Percentiles rank a stretch among this genome's conserved stretches.
Evolutionary conservation across 1,139 yeast species (phyloP).

Genomic region (Nematodospora anomalae): DNA sequence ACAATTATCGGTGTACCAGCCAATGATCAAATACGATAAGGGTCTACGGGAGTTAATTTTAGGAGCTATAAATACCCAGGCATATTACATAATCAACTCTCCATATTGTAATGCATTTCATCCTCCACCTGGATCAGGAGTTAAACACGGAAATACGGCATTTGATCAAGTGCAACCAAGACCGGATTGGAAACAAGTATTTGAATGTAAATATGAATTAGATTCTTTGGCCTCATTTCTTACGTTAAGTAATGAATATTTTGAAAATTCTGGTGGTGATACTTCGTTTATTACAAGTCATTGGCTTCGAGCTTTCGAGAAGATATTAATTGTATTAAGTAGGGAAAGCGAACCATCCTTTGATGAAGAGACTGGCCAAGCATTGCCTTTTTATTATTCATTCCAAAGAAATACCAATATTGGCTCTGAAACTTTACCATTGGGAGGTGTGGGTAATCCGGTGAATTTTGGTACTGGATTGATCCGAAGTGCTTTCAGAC

Average conservation of each 20-base stretch:
- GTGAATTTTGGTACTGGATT: slow-evolving; percentile 70
- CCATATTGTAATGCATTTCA: slow-evolving; percentile 93
- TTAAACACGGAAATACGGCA: slow-evolving; percentile 53
- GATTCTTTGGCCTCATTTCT: slow-evolving; percentile 84
- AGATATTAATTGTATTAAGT: slow-evolving; percentile 51
- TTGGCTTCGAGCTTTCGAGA: slow-evolving; percentile 64
- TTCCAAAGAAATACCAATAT: slow-evolving; percentile 73
- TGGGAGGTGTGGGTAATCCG: slow-evolving; percentile 82
- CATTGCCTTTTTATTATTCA: slow-evolving; percentile 52
- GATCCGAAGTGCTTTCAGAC: slow-evolving; percentile 83
- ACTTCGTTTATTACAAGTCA: slow-evolving; percentile 46
- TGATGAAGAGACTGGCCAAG: slow-evolving; percentile 53
- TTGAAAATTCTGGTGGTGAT: slow-evolving; percentile 50
- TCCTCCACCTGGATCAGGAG: slow-evolving; percentile 67
- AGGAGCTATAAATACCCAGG: slow-evolving; percentile 85
- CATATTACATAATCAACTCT: slow-evolving; percentile 54
- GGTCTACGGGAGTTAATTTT: slow-evolving; percentile 52
- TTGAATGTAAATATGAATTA: slow-evolving; percentile 87
- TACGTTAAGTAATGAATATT: slow-evolving; percentile 72
- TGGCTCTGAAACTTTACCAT: slow-evolving; percentile 79
- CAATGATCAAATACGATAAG: slow-evolving; percentile 53
- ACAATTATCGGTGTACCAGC: slow-evolving; percentile 76
- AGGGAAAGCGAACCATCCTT: slow-evolving; percentile 69
- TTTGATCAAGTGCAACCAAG: slow-evolving; percentile 66
- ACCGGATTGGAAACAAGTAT: slow-evolving; percentile 71